A percentile compares a stretch with the other conserved stretches of the same genome.
Conservation (phyloP, 495 filamentous ascomycete genomes). For the Aspergillus asperescens region DNA sequence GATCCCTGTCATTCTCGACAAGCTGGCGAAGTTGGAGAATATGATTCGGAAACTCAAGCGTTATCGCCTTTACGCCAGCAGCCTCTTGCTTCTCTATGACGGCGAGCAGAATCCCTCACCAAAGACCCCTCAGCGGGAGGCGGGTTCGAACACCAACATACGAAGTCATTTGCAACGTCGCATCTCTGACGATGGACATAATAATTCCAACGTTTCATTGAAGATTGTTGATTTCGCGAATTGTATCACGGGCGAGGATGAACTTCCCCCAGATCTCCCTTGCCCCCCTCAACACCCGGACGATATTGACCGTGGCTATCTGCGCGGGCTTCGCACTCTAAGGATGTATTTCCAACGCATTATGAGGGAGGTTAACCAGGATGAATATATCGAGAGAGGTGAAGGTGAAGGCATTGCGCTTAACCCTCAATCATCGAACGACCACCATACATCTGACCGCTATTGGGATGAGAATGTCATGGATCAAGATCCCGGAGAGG, state of each 20-base stretch:
- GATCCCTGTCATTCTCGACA: conserved; percentile 80
- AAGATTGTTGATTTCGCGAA: conserved; percentile 99
- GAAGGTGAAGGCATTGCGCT: conserved; percentile 43
- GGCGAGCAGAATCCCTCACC: conserved; percentile 48
- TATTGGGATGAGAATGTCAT: conserved; percentile 42
- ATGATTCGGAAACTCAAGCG: conserved; percentile 74
- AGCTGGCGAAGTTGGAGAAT: conserved; percentile 71
- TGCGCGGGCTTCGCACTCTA: conserved; percentile 76
- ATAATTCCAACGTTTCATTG: conserved; percentile 60
- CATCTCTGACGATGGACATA: conserved; percentile 41
- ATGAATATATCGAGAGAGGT: conserved; percentile 48
- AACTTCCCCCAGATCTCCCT: conserved; percentile 51
- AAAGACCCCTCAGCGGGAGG: conserved; percentile 13
- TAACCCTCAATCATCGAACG: conserved; percentile 25
- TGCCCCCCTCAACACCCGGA: conserved; percentile 79
- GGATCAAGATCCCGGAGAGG: conserved; percentile 43
- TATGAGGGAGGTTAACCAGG: conserved; percentile 66
- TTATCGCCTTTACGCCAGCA: conserved; percentile 94
- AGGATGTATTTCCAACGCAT: conserved; percentile 84
- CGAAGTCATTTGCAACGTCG: conserved; percentile 21
- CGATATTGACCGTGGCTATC: conserved; percentile 82
- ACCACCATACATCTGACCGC: conserved; percentile 29
- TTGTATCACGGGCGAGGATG: conserved; percentile 84
- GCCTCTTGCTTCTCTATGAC: conserved; percentile 90
- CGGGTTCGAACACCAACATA: conserved; percentile 14